Percentiles rank a stretch among this genome's conserved stretches.
These are phyloP conservation scores for Pythium coloratum DNA, from an alignment of 352 stramenopile species.

Conservation along the genomic window DNA sequence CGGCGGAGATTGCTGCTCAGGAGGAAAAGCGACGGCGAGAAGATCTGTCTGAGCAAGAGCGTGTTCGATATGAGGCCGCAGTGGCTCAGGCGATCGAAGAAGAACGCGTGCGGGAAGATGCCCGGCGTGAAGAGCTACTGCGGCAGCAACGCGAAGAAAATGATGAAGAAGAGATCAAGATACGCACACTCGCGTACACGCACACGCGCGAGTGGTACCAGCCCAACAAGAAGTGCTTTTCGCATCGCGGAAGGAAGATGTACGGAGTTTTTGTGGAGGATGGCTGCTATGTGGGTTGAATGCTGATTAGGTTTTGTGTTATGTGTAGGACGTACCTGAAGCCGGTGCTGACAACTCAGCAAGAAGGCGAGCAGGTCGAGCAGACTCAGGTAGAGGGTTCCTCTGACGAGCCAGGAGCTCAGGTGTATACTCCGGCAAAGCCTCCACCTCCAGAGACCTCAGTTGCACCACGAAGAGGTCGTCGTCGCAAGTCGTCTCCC, in stretches of 20 bases:
- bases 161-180: constrained; percentile 59
- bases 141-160: constrained; percentile 48
- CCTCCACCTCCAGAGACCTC: not conserved
- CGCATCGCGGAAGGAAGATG: constrained; percentile 53
- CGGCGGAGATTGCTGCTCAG: constrained; percentile 3
- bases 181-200: constrained; percentile 56
- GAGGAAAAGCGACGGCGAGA: constrained; percentile 11
- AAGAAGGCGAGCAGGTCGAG: not conserved
- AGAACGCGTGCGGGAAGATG: constrained; percentile 28
- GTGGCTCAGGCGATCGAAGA: constrained; percentile 21
- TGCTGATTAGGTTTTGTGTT: constrained; percentile 26
- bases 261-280: no score
- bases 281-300: no score
- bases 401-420: no score
- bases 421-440: constrained; percentile 13
- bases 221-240: constrained; percentile 64
- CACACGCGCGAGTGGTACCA: constrained; percentile 63
- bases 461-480: not conserved
- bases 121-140: constrained; percentile 27
- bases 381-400: not conserved
- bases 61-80: constrained; percentile 11
- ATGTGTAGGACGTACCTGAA: constrained; percentile 55
- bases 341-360: constrained; percentile 34
- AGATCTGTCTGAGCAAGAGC: constrained; percentile 10
- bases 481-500: not conserved